A percentile compares a stretch with the other conserved stretches of the same genome.
These are phyloP conservation scores for Sclerotiophoma versabilis DNA, from an alignment of 2,329 filamentous ascomycete species.

Conservation along the genomic window DNA sequence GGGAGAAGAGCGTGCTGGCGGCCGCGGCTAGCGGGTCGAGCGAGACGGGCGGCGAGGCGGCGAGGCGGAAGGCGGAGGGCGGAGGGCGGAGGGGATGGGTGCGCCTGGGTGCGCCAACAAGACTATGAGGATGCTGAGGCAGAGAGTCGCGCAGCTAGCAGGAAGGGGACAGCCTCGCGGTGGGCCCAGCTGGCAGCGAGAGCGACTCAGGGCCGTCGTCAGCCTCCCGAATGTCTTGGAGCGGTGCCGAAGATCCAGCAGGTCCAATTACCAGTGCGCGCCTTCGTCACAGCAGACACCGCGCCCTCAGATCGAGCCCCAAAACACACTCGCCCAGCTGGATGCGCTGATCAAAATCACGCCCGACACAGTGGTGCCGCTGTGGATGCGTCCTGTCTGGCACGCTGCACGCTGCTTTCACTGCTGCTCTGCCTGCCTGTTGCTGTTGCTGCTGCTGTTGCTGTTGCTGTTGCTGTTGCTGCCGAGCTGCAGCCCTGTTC, in stretches of 20 bases:
- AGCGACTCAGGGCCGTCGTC: conserved; percentile 9
- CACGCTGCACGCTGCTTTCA: background rate
- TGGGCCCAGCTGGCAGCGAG: background rate
- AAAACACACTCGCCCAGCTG: background rate
- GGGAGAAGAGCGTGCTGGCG: background rate
- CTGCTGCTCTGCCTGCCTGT: background rate
- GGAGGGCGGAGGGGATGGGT: background rate
- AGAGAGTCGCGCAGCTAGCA: background rate
- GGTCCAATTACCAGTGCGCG: conserved; percentile 6
- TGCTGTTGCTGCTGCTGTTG: background rate
- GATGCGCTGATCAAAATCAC: background rate
- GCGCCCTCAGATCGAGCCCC: background rate
- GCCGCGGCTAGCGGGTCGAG: background rate
- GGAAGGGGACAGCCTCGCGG: conserved; percentile 9
- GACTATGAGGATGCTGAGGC: background rate
- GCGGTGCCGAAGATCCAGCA: conserved; percentile 8
- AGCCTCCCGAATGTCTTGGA: conserved; percentile 13
- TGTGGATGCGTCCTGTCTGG: background rate
- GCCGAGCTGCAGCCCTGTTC: conserved; percentile 3
- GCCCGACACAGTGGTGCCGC: background rate
- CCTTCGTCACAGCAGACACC: conserved; percentile 10
- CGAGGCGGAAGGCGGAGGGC: background rate
- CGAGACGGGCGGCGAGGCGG: background rate
- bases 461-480: background rate
- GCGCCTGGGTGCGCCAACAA: background rate